These are phyloP conservation scores for Astrothelium subdiscretum DNA, from an alignment of 495 filamentous ascomycete species.

Conservation along the genomic window DNA sequence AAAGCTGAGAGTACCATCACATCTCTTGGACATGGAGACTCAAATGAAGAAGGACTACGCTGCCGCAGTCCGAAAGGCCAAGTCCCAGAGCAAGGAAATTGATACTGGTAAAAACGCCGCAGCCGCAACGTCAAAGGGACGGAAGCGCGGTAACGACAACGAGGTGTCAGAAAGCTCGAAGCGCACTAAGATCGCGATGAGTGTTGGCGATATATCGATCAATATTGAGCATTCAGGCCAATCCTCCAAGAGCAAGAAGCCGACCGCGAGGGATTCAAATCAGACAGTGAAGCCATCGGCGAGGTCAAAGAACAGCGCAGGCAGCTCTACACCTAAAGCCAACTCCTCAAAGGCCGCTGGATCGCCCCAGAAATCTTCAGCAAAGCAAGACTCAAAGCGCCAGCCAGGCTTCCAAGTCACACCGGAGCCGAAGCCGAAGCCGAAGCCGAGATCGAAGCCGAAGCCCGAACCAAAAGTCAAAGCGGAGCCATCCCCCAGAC, in stretches of 20 bases:
- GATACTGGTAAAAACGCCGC: conserved; percentile 5
- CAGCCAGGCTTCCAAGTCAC: not conserved
- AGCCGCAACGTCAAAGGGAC: conserved; percentile 7
- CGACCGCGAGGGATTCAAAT: not conserved
- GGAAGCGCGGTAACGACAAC: conserved; percentile 1
- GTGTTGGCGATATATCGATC: conserved; percentile 5
- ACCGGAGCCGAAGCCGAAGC: conserved; percentile 7
- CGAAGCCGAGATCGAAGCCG: conserved; percentile 10
- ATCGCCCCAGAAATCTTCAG: not conserved
- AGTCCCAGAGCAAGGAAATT: conserved; percentile 19
- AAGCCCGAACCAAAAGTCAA: conserved; percentile 17
- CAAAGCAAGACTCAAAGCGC: not conserved
- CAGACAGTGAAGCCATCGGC: not conserved
- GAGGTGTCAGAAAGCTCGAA: conserved; percentile 1
- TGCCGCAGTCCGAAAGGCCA: conserved; percentile 36
- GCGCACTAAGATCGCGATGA: conserved; percentile 7
- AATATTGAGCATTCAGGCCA: conserved; percentile 4
- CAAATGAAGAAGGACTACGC: conserved; percentile 43
- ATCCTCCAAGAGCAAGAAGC: not conserved
- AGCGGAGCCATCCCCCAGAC: conserved; percentile 9
- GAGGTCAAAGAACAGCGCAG: not conserved
- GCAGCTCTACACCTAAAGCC: not conserved
- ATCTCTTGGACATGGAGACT: conserved; percentile 35
- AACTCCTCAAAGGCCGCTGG: not conserved
- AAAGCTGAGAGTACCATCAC: conserved; percentile 33